Evolutionary conservation across 2,329 filamentous ascomycete genomes (phyloP), one percentile per base, ranked within the genome.

Genomic region (Exophiala bonariae): DNA sequence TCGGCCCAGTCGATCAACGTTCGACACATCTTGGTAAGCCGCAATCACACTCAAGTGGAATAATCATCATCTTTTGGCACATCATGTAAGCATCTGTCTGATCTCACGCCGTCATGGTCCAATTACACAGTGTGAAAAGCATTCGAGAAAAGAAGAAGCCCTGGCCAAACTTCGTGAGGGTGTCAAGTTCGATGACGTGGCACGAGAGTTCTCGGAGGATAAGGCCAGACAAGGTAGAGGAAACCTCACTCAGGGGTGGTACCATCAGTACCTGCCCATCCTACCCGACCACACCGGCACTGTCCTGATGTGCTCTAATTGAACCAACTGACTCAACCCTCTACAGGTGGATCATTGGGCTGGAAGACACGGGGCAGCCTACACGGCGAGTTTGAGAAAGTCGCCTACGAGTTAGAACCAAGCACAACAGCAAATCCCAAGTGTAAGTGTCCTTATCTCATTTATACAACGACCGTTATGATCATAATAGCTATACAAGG

Each of bases 101-200:
- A 18, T 31, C 17, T 38, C 26, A 38, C 22, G 13, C 38, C 22
- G 22, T 36, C 41, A 14, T 18, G 6, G 32, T 32, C 18, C 11
- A 17, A n/a, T 17, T 18, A 23, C 3, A 22, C 40, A 76, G 60
- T 85, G 81, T 63, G 80, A 80, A 59, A 85, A 85, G 64, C 76
- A 82, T 65, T 72, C 73, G 36, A 83, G 82, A 63, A 85, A 84
- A 59, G 81, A 85, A 70, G 79, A 83, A 63, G 82, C 82, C 2
- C 61, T 84, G 3, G 75, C 76, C 54, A 83, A 83, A 59, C 61
- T 85, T 13, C 72, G 76, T 36, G 73, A 74, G 19, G 82, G 82
- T 3, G 68, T 67, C 10, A 83, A 83, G 57, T 85, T 85, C 58
- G 81, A 85, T 58, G 81, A 84, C 11, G 81, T 85, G 1, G 82